A percentile compares a stretch with the other conserved stretches of the same genome.
phyloP scores from a whole-genome alignment of 768 basidiomycete species.

The Pleurotus djamor region DNA sequence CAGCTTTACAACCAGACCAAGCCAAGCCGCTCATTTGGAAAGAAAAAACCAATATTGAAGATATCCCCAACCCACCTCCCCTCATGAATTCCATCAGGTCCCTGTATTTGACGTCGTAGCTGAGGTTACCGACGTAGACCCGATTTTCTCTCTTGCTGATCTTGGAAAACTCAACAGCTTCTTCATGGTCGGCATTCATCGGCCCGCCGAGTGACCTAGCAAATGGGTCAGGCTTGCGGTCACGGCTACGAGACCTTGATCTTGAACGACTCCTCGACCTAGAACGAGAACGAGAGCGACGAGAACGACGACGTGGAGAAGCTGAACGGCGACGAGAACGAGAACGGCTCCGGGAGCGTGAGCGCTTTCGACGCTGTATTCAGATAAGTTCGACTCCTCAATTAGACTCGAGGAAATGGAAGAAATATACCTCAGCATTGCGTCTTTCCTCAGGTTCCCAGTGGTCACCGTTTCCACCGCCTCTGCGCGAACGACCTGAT shows the following conservation, averaged over 20 bases:
- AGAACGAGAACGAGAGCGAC: slow-evolving; percentile 45
- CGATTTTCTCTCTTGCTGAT: slow-evolving; percentile 97
- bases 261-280: slow-evolving; percentile 60
- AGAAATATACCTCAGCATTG: slow-evolving; percentile 56
- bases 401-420: background rate
- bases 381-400: slow-evolving; percentile 4
- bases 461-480: slow-evolving; percentile 58
- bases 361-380: slow-evolving; percentile 63
- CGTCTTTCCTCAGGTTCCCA: slow-evolving; percentile 85
- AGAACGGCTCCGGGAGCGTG: slow-evolving; percentile 63
- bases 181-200: slow-evolving; percentile 89
- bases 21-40: slow-evolving; percentile 30
- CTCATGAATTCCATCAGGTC: slow-evolving; percentile 99
- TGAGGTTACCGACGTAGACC: slow-evolving; percentile 98
- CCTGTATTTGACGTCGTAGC: slow-evolving; percentile 98
- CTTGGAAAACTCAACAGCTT: slow-evolving; percentile 94
- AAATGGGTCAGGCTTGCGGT: slow-evolving; percentile 65
- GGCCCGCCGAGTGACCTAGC: slow-evolving; percentile 83
- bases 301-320: slow-evolving; percentile 58
- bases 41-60: slow-evolving; percentile 46
- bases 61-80: slow-evolving; percentile 96
- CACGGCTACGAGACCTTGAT: slow-evolving; percentile 67
- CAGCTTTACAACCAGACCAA: slow-evolving; percentile 12
- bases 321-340: slow-evolving; percentile 70
- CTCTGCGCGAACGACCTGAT: slow-evolving; percentile 37